These are phyloP conservation scores for Moesziomyces globuligerus DNA, from an alignment of 1,284 basidiomycete genomes.

Conservation along the genomic window DNA sequence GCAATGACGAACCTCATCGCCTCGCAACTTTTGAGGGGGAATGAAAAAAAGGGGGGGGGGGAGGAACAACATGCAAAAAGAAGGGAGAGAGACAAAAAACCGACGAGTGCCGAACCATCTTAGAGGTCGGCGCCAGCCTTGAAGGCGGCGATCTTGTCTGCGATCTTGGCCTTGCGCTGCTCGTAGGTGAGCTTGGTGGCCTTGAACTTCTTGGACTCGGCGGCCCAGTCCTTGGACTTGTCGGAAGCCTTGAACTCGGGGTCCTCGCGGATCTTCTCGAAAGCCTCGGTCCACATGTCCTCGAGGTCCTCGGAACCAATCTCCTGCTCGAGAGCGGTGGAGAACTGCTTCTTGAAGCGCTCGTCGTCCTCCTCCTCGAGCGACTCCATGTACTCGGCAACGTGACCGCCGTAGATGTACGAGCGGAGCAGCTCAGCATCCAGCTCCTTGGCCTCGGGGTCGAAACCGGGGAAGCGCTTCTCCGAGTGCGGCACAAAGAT, in stretches of 20 bases:
- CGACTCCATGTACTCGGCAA: slow-evolving; percentile 99
- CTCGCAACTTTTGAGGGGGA: no score
- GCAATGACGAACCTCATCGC: no score
- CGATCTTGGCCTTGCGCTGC: slow-evolving; percentile 70
- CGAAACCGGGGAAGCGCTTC: slow-evolving; percentile 98
- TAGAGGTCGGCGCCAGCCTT: slow-evolving; percentile 50
- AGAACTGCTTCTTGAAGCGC: slow-evolving; percentile 98
- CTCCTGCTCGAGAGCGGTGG: slow-evolving; percentile 93
- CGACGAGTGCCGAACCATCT: slow-evolving; percentile 1
- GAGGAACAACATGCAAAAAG: no score
- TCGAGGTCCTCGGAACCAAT: slow-evolving; percentile 97
- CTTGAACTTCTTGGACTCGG: slow-evolving; percentile 82
- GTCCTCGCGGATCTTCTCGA: slow-evolving; percentile 88
- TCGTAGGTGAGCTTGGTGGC: slow-evolving; percentile 78
- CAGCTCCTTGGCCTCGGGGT: slow-evolving; percentile 91
- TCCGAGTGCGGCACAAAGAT: slow-evolving; percentile 98
- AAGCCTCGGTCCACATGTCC: slow-evolving; percentile 88
- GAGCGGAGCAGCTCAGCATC: slow-evolving; percentile 95
- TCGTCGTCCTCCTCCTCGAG: slow-evolving; percentile 99
- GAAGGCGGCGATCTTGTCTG: slow-evolving; percentile 63
- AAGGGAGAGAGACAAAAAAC: slow-evolving; percentile 21
- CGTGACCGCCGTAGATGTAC: slow-evolving; percentile 98
- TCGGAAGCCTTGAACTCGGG: slow-evolving; percentile 90
- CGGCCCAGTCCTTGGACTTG: slow-evolving; percentile 90
- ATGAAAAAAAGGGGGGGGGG: no score